Evolutionary conservation across 441 rosid genomes (phyloP).

Genomic region (Adansonia grandidieri): DNA sequence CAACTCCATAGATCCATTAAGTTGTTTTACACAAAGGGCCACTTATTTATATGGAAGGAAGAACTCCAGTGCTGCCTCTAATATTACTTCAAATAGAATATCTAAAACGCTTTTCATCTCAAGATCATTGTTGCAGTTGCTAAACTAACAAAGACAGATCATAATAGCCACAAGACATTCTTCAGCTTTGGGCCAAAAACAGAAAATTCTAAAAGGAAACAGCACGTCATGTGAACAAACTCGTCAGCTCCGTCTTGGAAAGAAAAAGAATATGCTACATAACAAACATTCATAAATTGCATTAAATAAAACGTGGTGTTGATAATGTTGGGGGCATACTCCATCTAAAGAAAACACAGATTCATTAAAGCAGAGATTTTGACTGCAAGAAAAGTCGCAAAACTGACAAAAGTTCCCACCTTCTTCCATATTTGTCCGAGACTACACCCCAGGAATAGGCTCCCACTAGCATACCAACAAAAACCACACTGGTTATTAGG

Average conservation of each 20-base stretch:
- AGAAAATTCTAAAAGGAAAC: no score
- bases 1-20: background rate
- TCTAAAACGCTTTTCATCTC: background rate
- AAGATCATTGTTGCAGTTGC: background rate
- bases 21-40: background rate
- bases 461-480: constrained; percentile 90
- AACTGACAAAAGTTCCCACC: constrained; percentile 41
- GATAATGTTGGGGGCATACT: background rate
- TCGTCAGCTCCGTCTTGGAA: background rate
- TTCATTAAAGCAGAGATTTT: background rate
- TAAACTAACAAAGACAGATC: background rate
- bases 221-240: background rate
- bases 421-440: constrained; percentile 84
- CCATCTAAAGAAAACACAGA: background rate
- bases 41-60: background rate
- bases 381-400: background rate
- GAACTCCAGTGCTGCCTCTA: background rate
- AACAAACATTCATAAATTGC: background rate
- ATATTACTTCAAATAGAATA: background rate
- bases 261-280: background rate
- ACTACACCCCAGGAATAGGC: constrained; percentile 91
- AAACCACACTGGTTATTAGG: constrained; percentile 76
- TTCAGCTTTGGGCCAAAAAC: background rate
- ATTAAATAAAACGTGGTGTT: background rate
- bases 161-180: background rate